Conservation (phyloP, 2,329 filamentous ascomycete species). For the Dryadomyces quercus-mongolicae region DNA sequence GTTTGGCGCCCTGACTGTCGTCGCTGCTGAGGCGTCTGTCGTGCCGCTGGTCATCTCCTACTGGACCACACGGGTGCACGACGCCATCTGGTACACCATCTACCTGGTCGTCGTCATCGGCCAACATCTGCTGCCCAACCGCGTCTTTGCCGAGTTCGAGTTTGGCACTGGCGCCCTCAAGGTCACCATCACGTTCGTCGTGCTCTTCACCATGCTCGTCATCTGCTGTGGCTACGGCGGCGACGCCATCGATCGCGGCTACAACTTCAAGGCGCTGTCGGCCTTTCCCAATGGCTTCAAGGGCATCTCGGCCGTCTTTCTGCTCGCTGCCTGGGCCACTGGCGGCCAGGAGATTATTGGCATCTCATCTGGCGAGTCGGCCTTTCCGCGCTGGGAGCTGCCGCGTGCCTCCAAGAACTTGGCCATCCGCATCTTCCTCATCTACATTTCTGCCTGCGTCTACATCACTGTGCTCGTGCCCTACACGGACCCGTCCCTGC, state of each 20-base stretch:
- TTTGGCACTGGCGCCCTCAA: constrained; percentile 15
- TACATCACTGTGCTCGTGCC: constrained; percentile 9
- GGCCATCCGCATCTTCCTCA: constrained; percentile 10
- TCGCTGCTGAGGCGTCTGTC: constrained; percentile 9
- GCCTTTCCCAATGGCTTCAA: constrained; percentile 55
- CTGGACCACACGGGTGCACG: constrained; percentile 28
- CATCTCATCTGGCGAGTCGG: constrained; percentile 31
- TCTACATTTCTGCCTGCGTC: constrained; percentile 10
- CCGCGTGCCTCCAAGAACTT: constrained; percentile 9
- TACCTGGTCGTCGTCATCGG: constrained; percentile 14
- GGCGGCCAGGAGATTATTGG: constrained; percentile 47
- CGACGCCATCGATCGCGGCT: constrained; percentile 9
- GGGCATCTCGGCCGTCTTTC: constrained; percentile 63
- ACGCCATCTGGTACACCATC: constrained; percentile 30
- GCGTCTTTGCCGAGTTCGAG: constrained; percentile 28
- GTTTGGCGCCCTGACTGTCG: constrained; percentile 23
- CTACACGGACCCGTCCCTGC: constrained; percentile 7
- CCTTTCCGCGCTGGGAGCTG: constrained; percentile 12
- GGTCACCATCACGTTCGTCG: constrained; percentile 10
- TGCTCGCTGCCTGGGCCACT: constrained; percentile 63
- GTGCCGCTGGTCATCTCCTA: constrained; percentile 22
- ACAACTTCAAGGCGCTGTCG: constrained; percentile 9
- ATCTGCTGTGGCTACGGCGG: constrained; percentile 9
- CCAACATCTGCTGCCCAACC: constrained; percentile 31
- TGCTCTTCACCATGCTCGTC: constrained; percentile 10